A percentile compares a stretch with the other conserved stretches of the same genome.
These are phyloP conservation scores for Zygosaccharomyces kombuchaensis DNA, from an alignment of 805 yeast genomes.

Conservation along the genomic window DNA sequence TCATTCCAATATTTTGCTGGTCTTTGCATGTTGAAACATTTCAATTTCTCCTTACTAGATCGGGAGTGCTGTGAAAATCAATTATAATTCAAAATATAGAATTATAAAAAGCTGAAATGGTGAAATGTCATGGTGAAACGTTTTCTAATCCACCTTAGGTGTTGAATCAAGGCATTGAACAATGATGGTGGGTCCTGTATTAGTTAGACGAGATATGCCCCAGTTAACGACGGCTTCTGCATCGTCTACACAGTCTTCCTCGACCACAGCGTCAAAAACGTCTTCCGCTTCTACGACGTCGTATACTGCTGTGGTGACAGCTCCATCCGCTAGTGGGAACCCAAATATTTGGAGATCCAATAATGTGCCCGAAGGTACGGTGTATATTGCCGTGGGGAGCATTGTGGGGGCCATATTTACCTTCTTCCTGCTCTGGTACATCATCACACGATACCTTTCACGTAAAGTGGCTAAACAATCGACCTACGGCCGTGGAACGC, in stretches of 20 bases:
- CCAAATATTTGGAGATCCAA: constrained; percentile 55
- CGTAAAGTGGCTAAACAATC: constrained; percentile 49
- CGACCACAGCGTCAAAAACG: constrained; percentile 9
- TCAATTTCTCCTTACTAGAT: constrained; percentile 5
- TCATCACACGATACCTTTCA: constrained; percentile 45
- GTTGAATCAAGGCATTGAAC: background rate
- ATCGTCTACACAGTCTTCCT: constrained; percentile 5
- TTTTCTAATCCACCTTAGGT: background rate
- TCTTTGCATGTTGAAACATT: constrained; percentile 1
- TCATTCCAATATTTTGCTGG: background rate
- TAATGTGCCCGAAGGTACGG: constrained; percentile 64
- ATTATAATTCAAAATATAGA: background rate
- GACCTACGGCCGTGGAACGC: constrained; percentile 11
- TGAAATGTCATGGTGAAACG: background rate
- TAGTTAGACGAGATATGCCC: constrained; percentile 26
- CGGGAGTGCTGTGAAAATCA: constrained; percentile 1
- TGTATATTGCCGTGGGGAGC: constrained; percentile 76
- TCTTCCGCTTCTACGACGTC: constrained; percentile 16
- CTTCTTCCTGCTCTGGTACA: constrained; percentile 49
- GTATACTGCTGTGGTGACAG: constrained; percentile 35
- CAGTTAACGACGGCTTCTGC: constrained; percentile 13
- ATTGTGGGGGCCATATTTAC: constrained; percentile 57
- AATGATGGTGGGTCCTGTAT: constrained; percentile 20
- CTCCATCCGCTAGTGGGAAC: constrained; percentile 56
- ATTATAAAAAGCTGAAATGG: background rate